These are phyloP conservation scores for Noccaea bulbosa DNA, from an alignment of 345 rosid species.

Conservation along the genomic window DNA sequence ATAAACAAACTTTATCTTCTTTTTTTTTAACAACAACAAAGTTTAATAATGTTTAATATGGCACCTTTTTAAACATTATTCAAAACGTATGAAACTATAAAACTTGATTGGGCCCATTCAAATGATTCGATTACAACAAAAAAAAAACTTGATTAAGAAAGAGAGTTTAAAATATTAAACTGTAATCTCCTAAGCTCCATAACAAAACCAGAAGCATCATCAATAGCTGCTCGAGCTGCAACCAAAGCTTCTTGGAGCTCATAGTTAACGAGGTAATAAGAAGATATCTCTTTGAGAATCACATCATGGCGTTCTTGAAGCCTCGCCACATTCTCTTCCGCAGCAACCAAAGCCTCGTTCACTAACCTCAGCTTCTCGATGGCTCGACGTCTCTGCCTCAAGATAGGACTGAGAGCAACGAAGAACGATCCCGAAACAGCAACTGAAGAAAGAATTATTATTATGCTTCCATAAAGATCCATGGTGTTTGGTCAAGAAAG, in stretches of 20 bases:
- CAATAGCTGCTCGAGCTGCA: constrained; percentile 52
- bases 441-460: constrained; percentile 43
- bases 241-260: constrained; percentile 55
- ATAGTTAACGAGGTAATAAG: constrained; percentile 52
- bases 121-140: neutral
- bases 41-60: too few relatives aligned
- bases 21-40: neutral
- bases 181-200: constrained; percentile 56
- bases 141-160: constrained; percentile 40
- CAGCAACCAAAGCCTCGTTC: constrained; percentile 54
- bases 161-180: constrained; percentile 47
- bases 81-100: too few relatives aligned
- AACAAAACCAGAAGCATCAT: constrained; percentile 54
- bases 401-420: constrained; percentile 42
- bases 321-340: constrained; percentile 56
- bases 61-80: too few relatives aligned
- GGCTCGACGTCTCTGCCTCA: constrained; percentile 49
- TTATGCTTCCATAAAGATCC: constrained; percentile 42
- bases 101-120: too few relatives aligned
- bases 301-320: constrained; percentile 63
- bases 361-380: constrained; percentile 54
- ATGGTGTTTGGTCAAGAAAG: constrained; percentile 18
- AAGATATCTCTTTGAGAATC: constrained; percentile 51
- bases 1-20: neutral
- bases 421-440: constrained; percentile 56